Base-by-base conservation (phyloP, 805 yeast genomes). In the Kazachstania taianensis region DNA sequence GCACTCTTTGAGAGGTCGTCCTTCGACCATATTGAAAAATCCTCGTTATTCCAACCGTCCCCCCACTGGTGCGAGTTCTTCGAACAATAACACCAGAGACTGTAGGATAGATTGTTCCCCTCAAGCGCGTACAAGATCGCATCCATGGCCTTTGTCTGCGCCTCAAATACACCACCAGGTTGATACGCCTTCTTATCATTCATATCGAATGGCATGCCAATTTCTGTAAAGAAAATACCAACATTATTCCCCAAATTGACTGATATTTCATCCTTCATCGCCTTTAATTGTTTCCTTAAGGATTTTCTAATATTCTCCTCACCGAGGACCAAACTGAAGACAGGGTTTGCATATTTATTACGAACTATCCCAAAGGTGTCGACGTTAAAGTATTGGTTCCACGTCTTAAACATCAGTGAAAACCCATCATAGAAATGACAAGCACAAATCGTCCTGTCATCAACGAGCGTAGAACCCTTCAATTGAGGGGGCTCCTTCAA, bases 171-270 rank as follows among this genome's bases (percentile, higher is more conserved):
- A 42, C 75, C 73, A 2, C 87, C 86, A 39, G 66, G 66, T 1
- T 57, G 55, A 52, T 73, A 89, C 0, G 96, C 81, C 32, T 61
- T 65, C 52, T 81, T 83, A 40, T 73, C 67, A 57, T 89, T 87
- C 96, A 89, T 83, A 56, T 92, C 96, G 55, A 80, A 84, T 3
- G 98, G 97, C 79, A 89, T 84, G 5, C 98, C 98, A n/a, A 89
- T 86, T 57, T 89, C 98, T 1, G 94, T 74, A 69, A 92, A 77
- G 16, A 89, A 60, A 7, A 81, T 70, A 0, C 96, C 95, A 7
- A 85, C 66, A 7, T 55, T 34, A 1, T 45, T 39, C 3, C 96
- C 96, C 25, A 87, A 57, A 20, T 70, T 55, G 4, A 67, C 67
- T 5, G 61, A 53, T 4, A 85, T 75, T 52, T 92, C 97, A 15